These are phyloP conservation scores for Coemansia sp. DNA, from an alignment of 192 early-diverging fungal genomes.

Conservation along the genomic window DNA sequence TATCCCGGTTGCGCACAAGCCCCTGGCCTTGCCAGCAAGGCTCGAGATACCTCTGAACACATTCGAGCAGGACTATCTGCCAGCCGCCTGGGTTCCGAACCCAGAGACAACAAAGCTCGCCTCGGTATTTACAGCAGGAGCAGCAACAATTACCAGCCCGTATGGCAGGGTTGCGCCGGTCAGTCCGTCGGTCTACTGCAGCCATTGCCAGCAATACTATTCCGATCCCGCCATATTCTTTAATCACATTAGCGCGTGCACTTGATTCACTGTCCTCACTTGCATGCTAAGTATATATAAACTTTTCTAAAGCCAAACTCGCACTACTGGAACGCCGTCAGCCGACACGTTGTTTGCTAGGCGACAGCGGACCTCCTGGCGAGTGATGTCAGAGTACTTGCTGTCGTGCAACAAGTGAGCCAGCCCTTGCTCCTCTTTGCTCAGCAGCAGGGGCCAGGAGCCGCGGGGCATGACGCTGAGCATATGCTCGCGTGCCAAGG, in stretches of 20 bases:
- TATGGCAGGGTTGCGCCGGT: too few species aligned
- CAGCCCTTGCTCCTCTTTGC: slow-evolving; percentile 1
- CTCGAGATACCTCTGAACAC: slow-evolving; percentile 11
- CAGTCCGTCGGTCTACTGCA: slow-evolving; percentile 33
- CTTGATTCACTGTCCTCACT: background rate
- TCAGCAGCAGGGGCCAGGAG: slow-evolving; percentile 13
- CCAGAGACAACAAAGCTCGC: slow-evolving; percentile 36
- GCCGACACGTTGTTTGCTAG: background rate
- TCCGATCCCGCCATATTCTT: slow-evolving; percentile 17
- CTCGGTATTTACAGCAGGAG: slow-evolving; percentile 11
- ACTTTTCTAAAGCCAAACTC: slow-evolving; percentile 21
- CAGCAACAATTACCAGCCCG: background rate
- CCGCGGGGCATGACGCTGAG: slow-evolving; percentile 32
- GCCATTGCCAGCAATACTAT: slow-evolving; percentile 44
- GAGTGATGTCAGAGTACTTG: slow-evolving; percentile 9
- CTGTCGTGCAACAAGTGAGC: slow-evolving; percentile 11
- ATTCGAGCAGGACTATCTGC: slow-evolving; percentile 7
- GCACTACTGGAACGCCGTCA: slow-evolving; percentile 8
- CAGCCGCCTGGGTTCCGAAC: slow-evolving; percentile 34
- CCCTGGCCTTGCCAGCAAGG: background rate
- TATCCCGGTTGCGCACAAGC: background rate
- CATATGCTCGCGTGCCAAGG: slow-evolving; percentile 31
- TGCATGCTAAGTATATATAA: slow-evolving; percentile 5
- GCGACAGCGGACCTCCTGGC: slow-evolving; percentile 6
- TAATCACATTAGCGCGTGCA: slow-evolving; percentile 25